Evolutionary conservation across 768 basidiomycete genomes (phyloP).

Genomic region (Lactifluus pinguis): DNA sequence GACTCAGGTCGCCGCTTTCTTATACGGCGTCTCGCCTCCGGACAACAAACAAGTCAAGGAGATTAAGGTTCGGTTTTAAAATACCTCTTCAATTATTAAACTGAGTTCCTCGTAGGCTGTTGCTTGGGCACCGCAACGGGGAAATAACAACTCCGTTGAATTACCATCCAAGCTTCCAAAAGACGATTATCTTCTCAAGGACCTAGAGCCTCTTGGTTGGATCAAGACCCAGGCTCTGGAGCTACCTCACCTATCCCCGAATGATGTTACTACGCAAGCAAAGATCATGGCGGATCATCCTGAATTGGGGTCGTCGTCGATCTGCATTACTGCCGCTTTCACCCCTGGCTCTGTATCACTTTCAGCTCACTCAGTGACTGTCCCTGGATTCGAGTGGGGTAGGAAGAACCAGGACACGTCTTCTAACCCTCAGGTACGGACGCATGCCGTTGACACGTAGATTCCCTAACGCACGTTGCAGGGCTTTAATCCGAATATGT

Average conservation of each 20-base stretch:
- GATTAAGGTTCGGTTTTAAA: slow-evolving; percentile 53
- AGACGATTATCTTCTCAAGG: slow-evolving; percentile 91
- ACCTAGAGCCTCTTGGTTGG: slow-evolving; percentile 92
- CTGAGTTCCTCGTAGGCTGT: slow-evolving; percentile 44
- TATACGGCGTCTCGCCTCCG: slow-evolving; percentile 88
- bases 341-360: slow-evolving; percentile 97
- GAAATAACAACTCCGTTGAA: slow-evolving; percentile 91
- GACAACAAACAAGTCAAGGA: slow-evolving; percentile 99
- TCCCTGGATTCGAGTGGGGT: slow-evolving; percentile 97
- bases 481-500: slow-evolving; percentile 99
- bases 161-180: slow-evolving; percentile 83
- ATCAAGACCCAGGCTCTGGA: slow-evolving; percentile 95
- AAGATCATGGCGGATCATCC: slow-evolving; percentile 96
- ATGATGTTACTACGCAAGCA: slow-evolving; percentile 88
- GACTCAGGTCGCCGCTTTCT: slow-evolving; percentile 89
- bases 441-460: background rate
- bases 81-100: background rate
- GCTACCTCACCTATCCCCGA: slow-evolving; percentile 84
- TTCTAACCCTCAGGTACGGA: slow-evolving; percentile 59
- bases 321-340: slow-evolving; percentile 91
- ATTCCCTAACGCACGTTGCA: slow-evolving; percentile 22
- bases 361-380: slow-evolving; percentile 82
- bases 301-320: slow-evolving; percentile 89
- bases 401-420: slow-evolving; percentile 86
- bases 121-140: slow-evolving; percentile 96